Percentiles rank a stretch among this genome's conserved stretches.
These are phyloP conservation scores for Periconia sp. DNA, from an alignment of 2,329 filamentous ascomycete species.

Conservation along the genomic window DNA sequence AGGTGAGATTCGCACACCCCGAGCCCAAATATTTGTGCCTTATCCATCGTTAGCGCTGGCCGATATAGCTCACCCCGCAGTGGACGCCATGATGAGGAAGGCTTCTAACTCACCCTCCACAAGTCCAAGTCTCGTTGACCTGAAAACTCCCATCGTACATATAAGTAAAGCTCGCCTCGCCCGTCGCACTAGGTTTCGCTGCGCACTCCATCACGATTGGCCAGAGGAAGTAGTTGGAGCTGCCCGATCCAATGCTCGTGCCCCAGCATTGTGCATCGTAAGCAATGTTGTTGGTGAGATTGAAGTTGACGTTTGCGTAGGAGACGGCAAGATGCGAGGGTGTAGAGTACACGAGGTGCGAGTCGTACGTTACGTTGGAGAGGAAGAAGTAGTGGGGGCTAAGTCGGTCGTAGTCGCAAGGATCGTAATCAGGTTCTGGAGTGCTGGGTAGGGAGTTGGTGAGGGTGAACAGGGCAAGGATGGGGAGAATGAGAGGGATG, in stretches of 20 bases:
- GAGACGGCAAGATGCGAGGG: conserved; percentile 15
- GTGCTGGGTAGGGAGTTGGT: not conserved
- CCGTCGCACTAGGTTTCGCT: not conserved
- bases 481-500: not conserved
- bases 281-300: conserved; percentile 7
- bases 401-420: not conserved
- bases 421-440: not conserved
- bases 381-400: conserved; percentile 5
- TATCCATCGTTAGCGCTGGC: not conserved
- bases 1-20: not conserved
- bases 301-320: conserved; percentile 11
- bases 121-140: conserved; percentile 17
- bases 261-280: not conserved
- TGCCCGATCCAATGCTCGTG: not conserved
- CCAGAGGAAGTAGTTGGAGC: not conserved
- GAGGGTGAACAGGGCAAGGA: conserved; percentile 1
- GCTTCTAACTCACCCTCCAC: conserved; percentile 7
- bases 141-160: conserved; percentile 2
- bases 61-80: not conserved
- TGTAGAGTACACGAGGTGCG: conserved; percentile 11
- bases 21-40: not conserved
- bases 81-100: not conserved
- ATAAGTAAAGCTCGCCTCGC: conserved; percentile 8
- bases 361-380: conserved; percentile 9
- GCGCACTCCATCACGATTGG: not conserved